phyloP scores from a whole-genome alignment of 139 green algal species.

The Axilococcus clingmanii region DNA sequence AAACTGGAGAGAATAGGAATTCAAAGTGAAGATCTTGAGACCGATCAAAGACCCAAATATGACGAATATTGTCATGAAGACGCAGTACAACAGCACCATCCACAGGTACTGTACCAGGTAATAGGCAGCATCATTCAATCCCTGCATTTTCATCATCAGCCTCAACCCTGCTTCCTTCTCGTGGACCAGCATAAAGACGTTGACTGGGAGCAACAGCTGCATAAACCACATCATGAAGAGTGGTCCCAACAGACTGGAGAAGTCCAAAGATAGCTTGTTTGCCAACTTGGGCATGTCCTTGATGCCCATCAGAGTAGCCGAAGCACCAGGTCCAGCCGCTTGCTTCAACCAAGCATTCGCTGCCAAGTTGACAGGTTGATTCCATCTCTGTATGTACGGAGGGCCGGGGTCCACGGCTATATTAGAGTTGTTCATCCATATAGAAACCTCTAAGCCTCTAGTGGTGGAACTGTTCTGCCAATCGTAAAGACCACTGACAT shows the following conservation, averaged over 20 bases:
- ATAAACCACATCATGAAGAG: constrained; percentile 73
- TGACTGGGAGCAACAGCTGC: constrained; percentile 24
- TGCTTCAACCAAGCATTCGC: constrained; percentile 44
- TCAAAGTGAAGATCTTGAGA: constrained; percentile 72
- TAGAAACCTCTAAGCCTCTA: constrained; percentile 16
- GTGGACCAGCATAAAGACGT: constrained; percentile 36
- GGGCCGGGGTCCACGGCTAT: constrained; percentile 7
- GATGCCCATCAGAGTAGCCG: constrained; percentile 29
- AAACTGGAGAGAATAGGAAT: constrained; percentile 45
- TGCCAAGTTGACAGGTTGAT: constrained; percentile 47
- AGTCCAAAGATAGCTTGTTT: constrained; percentile 51
- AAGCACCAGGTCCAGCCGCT: constrained; percentile 6
- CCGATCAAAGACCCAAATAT: constrained; percentile 39
- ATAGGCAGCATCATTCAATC: constrained; percentile 20
- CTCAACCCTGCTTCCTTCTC: constrained; percentile 60
- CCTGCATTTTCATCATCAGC: constrained; percentile 77
- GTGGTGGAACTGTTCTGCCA: constrained; percentile 21
- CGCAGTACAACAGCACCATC: constrained; percentile 39
- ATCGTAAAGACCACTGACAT: constrained; percentile 38
- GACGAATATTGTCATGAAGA: constrained; percentile 63
- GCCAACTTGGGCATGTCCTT: constrained; percentile 55
- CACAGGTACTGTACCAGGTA: constrained; percentile 50
- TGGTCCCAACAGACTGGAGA: constrained; percentile 69
- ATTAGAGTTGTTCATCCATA: constrained; percentile 53
- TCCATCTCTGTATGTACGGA: constrained; percentile 49